Conservation (phyloP, 2,329 filamentous ascomycete genomes). For the Fusarium sp. region DNA sequence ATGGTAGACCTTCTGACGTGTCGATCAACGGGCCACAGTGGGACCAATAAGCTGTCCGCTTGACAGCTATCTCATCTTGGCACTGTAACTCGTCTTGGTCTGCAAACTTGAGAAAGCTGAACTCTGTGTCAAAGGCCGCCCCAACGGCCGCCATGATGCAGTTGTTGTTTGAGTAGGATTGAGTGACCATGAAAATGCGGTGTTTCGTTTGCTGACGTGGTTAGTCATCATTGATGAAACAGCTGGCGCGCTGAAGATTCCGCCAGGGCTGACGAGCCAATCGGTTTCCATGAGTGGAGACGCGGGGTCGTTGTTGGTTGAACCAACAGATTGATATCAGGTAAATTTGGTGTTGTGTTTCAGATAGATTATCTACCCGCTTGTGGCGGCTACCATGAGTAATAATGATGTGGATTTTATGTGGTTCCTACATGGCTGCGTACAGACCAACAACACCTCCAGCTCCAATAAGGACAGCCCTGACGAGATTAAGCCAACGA, state of each 20-base stretch:
- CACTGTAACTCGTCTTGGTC: accelerated
- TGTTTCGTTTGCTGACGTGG: constrained; percentile 4
- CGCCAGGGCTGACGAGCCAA: background rate
- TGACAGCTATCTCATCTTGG: constrained; percentile 31
- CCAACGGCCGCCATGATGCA: background rate
- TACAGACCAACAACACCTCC: constrained; percentile 9
- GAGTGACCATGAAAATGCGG: background rate
- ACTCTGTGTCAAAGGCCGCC: constrained; percentile 1
- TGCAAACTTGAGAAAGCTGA: constrained; percentile 18
- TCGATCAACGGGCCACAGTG: constrained; percentile 57
- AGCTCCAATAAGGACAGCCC: constrained; percentile 3
- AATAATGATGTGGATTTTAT: background rate
- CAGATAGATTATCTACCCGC: background rate
- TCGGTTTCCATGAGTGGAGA: background rate
- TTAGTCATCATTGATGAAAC: constrained; percentile 5
- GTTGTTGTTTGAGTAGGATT: background rate
- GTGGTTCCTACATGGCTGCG: background rate
- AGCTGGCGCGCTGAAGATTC: background rate
- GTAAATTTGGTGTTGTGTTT: background rate
- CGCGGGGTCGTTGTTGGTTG: background rate
- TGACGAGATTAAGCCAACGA: background rate
- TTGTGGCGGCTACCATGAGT: background rate
- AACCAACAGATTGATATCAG: background rate
- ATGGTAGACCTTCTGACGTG: constrained; percentile 41
- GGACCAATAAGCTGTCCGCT: constrained; percentile 55